Percentiles rank a stretch among this genome's conserved stretches.
These are phyloP conservation scores for Cordyceps cicadae DNA, from an alignment of 2,329 filamentous ascomycete species.

Conservation along the genomic window DNA sequence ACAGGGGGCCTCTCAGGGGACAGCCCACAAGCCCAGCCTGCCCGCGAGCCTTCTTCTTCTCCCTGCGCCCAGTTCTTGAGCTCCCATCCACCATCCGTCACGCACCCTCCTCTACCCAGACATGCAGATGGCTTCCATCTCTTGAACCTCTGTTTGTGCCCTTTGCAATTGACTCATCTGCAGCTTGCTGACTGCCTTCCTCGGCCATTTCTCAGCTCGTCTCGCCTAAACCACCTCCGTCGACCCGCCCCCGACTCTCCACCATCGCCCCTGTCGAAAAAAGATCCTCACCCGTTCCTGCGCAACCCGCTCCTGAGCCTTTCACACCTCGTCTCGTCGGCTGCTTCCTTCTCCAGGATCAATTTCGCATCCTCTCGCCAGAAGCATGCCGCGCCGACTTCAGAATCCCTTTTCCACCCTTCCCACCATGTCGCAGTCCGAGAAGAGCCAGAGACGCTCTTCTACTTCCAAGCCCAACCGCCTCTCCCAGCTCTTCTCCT, in stretches of 20 bases:
- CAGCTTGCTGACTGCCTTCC: conserved; percentile 2
- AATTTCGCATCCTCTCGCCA: not conserved
- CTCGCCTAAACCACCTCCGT: not conserved
- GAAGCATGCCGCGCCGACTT: conserved; percentile 52
- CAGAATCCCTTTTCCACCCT: conserved; percentile 47
- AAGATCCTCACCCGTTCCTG: not conserved
- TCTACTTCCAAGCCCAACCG: conserved; percentile 65
- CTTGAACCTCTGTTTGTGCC: not conserved
- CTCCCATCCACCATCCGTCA: not conserved
- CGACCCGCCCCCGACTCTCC: not conserved
- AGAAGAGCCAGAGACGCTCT: conserved; percentile 48
- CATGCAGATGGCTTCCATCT: not conserved
- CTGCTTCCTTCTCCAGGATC: conserved; percentile 3
- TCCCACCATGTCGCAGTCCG: conserved; percentile 37
- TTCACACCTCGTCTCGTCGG: not conserved
- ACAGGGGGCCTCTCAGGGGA: conserved; percentile 7
- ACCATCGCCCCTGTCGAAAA: not conserved
- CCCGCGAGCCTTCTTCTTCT: not conserved
- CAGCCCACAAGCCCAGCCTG: not conserved
- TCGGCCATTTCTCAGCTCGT: not conserved
- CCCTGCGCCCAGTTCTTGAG: conserved; percentile 2
- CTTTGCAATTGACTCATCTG: not conserved
- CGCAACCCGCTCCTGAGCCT: not conserved
- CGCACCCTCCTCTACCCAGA: not conserved
- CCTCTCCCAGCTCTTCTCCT: conserved; percentile 75